A percentile compares a stretch with the other conserved stretches of the same genome.
phyloP scores from a whole-genome alignment of 768 basidiomycete genomes.

The Leccinellum rugosiceps region DNA sequence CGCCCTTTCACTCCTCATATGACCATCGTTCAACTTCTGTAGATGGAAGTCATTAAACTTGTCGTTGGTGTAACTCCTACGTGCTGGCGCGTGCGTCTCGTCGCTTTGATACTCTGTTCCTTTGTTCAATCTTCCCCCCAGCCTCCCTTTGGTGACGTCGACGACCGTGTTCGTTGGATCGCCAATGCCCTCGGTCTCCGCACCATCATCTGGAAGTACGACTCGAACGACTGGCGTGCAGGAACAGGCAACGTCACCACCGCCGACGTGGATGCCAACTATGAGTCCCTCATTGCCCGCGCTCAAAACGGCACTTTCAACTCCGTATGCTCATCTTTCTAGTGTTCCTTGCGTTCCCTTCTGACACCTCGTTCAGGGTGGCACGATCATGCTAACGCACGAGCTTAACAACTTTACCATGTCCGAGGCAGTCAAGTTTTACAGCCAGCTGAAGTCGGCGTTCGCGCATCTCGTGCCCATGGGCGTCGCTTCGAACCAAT shows the following conservation, averaged over 20 bases:
- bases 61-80: constrained; percentile 54
- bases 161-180: constrained; percentile 74
- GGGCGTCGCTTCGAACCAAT: constrained; percentile 47
- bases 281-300: constrained; percentile 48
- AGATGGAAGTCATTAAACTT: constrained; percentile 54
- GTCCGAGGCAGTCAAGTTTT: constrained; percentile 54
- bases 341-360: neutral
- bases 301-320: constrained; percentile 42
- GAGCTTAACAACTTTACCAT: constrained; percentile 62
- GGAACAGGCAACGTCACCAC: constrained; percentile 43
- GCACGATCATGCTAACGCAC: constrained; percentile 54
- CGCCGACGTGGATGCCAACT: constrained; percentile 49
- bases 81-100: constrained; percentile 51
- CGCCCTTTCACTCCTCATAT: neutral
- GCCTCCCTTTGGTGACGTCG: constrained; percentile 68
- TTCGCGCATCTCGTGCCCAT: constrained; percentile 54
- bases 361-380: constrained; percentile 30
- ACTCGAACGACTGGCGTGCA: constrained; percentile 72
- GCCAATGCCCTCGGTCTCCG: constrained; percentile 62
- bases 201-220: constrained; percentile 72
- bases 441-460: constrained; percentile 40
- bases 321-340: constrained; percentile 26
- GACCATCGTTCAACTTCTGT: neutral
- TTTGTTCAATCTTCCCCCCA: constrained; percentile 15
- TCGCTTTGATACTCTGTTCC: neutral